phyloP scores from a whole-genome alignment of 2,329 filamentous ascomycete species.

The Parastagonospora nodorum region DNA sequence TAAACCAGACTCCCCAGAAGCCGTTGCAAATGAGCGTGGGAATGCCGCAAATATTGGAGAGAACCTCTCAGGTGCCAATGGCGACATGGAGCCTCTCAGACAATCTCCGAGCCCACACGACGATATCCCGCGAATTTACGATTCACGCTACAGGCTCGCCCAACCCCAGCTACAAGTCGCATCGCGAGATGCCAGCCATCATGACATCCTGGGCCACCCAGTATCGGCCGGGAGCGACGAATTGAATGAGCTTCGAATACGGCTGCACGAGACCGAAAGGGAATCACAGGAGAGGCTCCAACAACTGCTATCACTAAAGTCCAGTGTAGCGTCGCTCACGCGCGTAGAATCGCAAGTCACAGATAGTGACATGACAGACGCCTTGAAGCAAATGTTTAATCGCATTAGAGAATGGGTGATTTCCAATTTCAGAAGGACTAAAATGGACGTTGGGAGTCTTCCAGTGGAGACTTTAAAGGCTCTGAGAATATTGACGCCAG shows the following conservation, averaged over 20 bases:
- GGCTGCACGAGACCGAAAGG: slow-evolving; percentile 55
- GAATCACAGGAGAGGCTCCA: slow-evolving; percentile 60
- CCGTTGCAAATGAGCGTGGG: not conserved
- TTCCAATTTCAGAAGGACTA: slow-evolving; percentile 68
- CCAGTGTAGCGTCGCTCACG: slow-evolving; percentile 71
- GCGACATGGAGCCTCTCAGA: not conserved
- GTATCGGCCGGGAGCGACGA: slow-evolving; percentile 18
- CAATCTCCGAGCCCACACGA: slow-evolving; percentile 4
- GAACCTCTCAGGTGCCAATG: not conserved
- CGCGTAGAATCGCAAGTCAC: slow-evolving; percentile 64
- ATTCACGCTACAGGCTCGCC: slow-evolving; percentile 27
- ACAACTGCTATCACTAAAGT: slow-evolving; percentile 71
- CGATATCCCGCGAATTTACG: slow-evolving; percentile 28
- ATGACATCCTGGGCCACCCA: slow-evolving; percentile 12
- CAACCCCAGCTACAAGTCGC: slow-evolving; percentile 33
- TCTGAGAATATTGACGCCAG: slow-evolving; percentile 22
- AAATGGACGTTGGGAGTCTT: slow-evolving; percentile 46
- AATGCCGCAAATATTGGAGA: not conserved
- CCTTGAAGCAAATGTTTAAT: slow-evolving; percentile 66
- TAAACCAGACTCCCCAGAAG: slow-evolving; percentile 9
- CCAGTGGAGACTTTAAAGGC: slow-evolving; percentile 19
- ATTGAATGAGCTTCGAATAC: slow-evolving; percentile 32
- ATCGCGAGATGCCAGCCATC: slow-evolving; percentile 20
- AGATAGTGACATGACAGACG: slow-evolving; percentile 69
- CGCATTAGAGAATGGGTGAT: slow-evolving; percentile 77